These are phyloP conservation scores for Mimosa pudica DNA, from an alignment of 306 rosid species.

Conservation along the genomic window DNA sequence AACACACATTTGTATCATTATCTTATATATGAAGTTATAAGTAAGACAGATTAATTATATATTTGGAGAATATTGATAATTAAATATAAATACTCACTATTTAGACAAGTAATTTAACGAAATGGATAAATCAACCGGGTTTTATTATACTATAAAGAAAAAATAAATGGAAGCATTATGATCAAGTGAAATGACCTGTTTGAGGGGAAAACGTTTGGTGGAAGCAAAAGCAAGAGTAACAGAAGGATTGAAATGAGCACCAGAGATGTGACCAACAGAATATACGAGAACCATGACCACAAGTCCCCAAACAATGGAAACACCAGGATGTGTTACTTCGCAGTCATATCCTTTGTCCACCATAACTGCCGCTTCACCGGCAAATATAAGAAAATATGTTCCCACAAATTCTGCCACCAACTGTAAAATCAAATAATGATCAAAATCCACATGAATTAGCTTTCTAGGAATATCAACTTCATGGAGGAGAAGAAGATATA, in stretches of 20 bases:
- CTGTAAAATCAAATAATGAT: slow-evolving; percentile 35
- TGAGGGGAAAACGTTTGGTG: slow-evolving; percentile 60
- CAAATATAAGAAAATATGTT: slow-evolving; percentile 80
- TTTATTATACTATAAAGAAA: neutral
- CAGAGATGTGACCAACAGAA: slow-evolving; percentile 85
- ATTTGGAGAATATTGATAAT: too few species aligned
- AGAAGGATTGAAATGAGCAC: slow-evolving; percentile 92
- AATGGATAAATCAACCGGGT: too few species aligned
- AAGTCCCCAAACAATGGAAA: slow-evolving; percentile 74
- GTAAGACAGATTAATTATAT: too few species aligned
- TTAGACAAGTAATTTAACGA: too few species aligned
- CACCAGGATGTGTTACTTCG: slow-evolving; percentile 66
- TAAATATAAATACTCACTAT: too few species aligned
- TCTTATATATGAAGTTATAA: too few species aligned
- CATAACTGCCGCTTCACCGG: slow-evolving; percentile 68
- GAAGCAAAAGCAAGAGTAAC: slow-evolving; percentile 83
- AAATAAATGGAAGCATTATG: neutral
- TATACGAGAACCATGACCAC: slow-evolving; percentile 65
- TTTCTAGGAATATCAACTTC: neutral
- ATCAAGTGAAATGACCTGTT: slow-evolving; percentile 50
- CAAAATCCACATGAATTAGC: neutral
- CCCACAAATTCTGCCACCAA: slow-evolving; percentile 77
- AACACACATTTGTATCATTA: too few species aligned
- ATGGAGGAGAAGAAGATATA: neutral
- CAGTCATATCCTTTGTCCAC: slow-evolving; percentile 52